Conservation (phyloP, 2,329 filamentous ascomycete genomes). For the Botrytis hyacinthi region DNA sequence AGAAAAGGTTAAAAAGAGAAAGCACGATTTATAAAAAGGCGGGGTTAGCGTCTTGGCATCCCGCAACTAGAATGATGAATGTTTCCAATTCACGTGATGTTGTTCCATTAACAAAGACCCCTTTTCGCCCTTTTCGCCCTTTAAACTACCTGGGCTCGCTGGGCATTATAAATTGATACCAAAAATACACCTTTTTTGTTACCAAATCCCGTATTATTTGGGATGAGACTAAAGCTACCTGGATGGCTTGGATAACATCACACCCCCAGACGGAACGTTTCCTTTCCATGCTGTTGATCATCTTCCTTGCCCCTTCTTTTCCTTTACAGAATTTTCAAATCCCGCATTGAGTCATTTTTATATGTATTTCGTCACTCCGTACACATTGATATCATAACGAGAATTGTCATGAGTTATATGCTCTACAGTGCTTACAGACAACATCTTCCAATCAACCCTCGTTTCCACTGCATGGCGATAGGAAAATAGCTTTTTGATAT, state of each 20-base stretch:
- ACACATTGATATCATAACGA: neutral
- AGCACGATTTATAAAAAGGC: constrained; percentile 17
- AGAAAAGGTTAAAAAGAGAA: constrained; percentile 8
- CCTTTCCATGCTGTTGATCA: neutral
- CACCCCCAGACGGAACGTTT: neutral
- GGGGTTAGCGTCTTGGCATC: constrained; percentile 14
- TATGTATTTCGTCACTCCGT: neutral
- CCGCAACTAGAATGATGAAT: neutral
- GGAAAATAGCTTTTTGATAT: neutral
- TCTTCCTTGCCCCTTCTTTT: neutral
- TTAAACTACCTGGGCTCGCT: neutral
- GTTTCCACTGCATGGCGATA: neutral
- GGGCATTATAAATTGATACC: neutral
- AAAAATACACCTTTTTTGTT: neutral
- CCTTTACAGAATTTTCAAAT: neutral
- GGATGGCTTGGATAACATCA: neutral
- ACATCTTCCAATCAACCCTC: no score
- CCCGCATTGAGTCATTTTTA: neutral
- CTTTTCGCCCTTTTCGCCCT: neutral
- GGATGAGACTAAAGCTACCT: neutral
- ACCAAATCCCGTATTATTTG: neutral
- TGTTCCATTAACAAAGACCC: neutral
- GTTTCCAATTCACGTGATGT: neutral
- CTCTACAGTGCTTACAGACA: neutral
- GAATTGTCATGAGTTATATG: neutral